phyloP scores from a whole-genome alignment of 345 rosid species.

The Euphorbia pulcherrima region DNA sequence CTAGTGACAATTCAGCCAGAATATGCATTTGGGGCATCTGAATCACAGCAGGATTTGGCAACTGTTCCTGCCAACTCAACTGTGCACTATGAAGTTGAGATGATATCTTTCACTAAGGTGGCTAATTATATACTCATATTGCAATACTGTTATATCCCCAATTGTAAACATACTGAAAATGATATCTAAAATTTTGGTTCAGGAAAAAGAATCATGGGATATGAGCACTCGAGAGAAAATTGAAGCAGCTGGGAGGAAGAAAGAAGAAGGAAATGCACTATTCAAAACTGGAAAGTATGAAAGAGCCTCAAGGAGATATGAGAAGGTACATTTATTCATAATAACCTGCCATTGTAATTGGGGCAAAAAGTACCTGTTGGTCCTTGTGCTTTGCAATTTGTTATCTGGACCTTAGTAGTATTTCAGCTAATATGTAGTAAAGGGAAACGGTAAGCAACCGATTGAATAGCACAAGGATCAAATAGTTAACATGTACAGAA shows the following conservation, averaged over 20 bases:
- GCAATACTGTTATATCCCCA: background rate
- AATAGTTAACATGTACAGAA: too few relatives aligned
- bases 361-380: too few relatives aligned
- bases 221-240: conserved; percentile 72
- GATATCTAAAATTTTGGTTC: background rate
- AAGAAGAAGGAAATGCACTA: conserved; percentile 82
- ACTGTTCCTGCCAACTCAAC: conserved; percentile 73
- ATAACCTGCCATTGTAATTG: too few relatives aligned
- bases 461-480: too few relatives aligned
- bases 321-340: conserved; percentile 66
- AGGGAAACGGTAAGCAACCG: too few relatives aligned
- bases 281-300: conserved; percentile 77
- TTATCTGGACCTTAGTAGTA: too few relatives aligned
- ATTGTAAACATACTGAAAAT: background rate
- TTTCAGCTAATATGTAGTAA: too few relatives aligned
- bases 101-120: conserved; percentile 57
- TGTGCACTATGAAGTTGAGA: conserved; percentile 62
- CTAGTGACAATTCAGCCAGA: conserved; percentile 63
- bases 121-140: background rate
- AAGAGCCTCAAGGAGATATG: conserved; percentile 80
- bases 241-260: conserved; percentile 70
- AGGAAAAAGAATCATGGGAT: conserved; percentile 95
- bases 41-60: conserved; percentile 69
- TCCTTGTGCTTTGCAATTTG: background rate
- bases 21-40: conserved; percentile 71